A percentile compares a stretch with the other conserved stretches of the same genome.
Evolutionary conservation across 2,329 filamentous ascomycete species (phyloP).

Genomic region (Phoma herbarum): DNA sequence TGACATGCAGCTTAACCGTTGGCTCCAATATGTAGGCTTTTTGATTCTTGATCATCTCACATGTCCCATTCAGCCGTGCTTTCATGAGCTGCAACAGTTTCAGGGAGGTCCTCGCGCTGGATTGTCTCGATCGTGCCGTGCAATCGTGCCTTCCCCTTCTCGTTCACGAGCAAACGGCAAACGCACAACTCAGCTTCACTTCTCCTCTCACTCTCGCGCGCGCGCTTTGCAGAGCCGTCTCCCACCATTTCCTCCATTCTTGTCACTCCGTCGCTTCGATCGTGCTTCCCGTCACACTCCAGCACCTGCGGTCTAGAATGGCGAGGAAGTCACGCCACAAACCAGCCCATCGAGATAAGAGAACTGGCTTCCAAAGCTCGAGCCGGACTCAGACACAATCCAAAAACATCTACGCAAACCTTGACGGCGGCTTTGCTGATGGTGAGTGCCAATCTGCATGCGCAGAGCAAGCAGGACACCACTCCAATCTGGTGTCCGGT

Average conservation of each 20-base stretch:
- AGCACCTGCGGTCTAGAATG: conserved; percentile 16
- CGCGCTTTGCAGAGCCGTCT: too few relatives aligned
- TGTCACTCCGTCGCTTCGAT: background rate
- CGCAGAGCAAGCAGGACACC: background rate
- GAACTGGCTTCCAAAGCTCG: background rate
- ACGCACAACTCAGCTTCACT: conserved; percentile 3
- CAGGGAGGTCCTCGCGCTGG: background rate
- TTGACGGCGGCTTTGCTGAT: conserved; percentile 3
- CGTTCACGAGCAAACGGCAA: conserved; percentile 7
- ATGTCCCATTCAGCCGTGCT: too few relatives aligned
- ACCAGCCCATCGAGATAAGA: conserved; percentile 6
- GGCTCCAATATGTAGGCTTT: too few relatives aligned
- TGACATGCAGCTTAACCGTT: too few relatives aligned
- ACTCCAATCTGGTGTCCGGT: background rate
- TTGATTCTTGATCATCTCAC: too few relatives aligned
- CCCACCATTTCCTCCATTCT: background rate
- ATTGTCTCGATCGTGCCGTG: background rate
- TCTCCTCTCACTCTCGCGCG: background rate
- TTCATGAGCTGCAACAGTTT: too few relatives aligned
- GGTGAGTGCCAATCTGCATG: conserved; percentile 19
- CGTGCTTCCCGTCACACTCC: background rate
- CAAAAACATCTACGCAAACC: conserved; percentile 22
- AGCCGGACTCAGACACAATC: conserved; percentile 1
- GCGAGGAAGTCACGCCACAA: background rate
- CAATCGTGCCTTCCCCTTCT: conserved; percentile 7